Percentiles rank a stretch among this genome's conserved stretches.
Conservation (phyloP, 768 basidiomycete genomes). For the Pulveroboletus frians region DNA sequence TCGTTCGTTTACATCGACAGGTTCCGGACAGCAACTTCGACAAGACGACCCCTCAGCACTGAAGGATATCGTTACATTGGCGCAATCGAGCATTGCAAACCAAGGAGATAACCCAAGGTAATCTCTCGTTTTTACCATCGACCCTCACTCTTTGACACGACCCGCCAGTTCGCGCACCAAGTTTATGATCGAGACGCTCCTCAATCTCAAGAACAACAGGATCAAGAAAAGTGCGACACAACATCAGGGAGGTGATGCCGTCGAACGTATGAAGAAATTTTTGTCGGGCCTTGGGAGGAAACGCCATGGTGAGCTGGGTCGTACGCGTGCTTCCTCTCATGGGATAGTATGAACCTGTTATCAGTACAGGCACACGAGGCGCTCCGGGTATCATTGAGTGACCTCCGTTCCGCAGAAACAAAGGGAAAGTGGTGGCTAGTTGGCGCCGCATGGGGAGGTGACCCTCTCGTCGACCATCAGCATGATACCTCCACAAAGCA, state of each 20-base stretch:
- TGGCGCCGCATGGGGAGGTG: slow-evolving; percentile 92
- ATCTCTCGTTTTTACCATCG: neutral
- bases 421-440: slow-evolving; percentile 99
- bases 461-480: slow-evolving; percentile 78
- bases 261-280: slow-evolving; percentile 87
- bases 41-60: slow-evolving; percentile 88
- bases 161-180: slow-evolving; percentile 72
- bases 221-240: slow-evolving; percentile 58
- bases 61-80: slow-evolving; percentile 83
- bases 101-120: slow-evolving; percentile 52
- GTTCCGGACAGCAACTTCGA: slow-evolving; percentile 86
- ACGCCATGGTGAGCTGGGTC: slow-evolving; percentile 48
- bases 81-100: slow-evolving; percentile 64
- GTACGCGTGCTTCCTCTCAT: neutral
- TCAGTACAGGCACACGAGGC: slow-evolving; percentile 81
- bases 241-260: slow-evolving; percentile 69
- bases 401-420: slow-evolving; percentile 75
- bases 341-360: neutral
- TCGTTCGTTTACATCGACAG: slow-evolving; percentile 38
- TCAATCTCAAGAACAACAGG: slow-evolving; percentile 91
- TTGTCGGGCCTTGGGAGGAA: slow-evolving; percentile 71
- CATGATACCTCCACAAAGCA: slow-evolving; percentile 23
- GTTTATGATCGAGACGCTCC: slow-evolving; percentile 94
- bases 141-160: neutral
- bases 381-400: slow-evolving; percentile 77